A percentile compares a stretch with the other conserved stretches of the same genome.
Evolutionary conservation across 1,284 basidiomycete species (phyloP).

Genomic region (Irpex sp.): DNA sequence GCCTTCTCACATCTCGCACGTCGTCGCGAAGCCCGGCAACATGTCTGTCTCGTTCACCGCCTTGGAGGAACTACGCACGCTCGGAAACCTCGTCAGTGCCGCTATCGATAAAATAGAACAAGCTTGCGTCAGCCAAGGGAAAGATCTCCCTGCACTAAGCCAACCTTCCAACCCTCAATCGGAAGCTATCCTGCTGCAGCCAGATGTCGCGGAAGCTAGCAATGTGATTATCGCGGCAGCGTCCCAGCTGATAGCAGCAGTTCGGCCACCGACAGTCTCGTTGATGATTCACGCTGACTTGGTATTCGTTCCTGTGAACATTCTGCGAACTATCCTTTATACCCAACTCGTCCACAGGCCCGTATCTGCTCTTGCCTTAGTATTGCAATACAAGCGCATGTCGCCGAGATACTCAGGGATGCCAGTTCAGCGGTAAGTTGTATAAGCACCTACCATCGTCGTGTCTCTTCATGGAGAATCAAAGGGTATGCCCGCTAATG

Average conservation of each 20-base stretch:
- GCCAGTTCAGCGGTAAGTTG: background rate
- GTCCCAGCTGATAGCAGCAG: constrained; percentile 15
- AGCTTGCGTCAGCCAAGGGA: no score
- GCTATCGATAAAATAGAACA: no score
- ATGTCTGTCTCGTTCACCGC: no score
- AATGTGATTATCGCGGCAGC: constrained; percentile 15
- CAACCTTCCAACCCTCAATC: no score
- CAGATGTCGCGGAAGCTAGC: background rate
- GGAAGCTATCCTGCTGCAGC: no score
- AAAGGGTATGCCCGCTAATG: background rate
- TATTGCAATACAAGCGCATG: background rate
- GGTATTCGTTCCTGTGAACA: background rate
- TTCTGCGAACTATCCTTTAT: background rate
- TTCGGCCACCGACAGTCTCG: constrained; percentile 12
- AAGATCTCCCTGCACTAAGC: no score
- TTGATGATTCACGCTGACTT: background rate
- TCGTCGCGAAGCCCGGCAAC: no score
- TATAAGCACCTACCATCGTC: background rate
- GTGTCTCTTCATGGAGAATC: background rate
- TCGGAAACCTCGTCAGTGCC: no score
- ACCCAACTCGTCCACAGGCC: background rate
- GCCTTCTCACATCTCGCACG: no score
- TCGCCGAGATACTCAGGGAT: background rate
- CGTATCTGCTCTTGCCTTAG: background rate
- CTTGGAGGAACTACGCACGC: no score